Percentiles rank a stretch among this genome's conserved stretches.
These are phyloP conservation scores for Colletotrichum simmondsii DNA, from an alignment of 2,329 filamentous ascomycete species.

Conservation along the genomic window DNA sequence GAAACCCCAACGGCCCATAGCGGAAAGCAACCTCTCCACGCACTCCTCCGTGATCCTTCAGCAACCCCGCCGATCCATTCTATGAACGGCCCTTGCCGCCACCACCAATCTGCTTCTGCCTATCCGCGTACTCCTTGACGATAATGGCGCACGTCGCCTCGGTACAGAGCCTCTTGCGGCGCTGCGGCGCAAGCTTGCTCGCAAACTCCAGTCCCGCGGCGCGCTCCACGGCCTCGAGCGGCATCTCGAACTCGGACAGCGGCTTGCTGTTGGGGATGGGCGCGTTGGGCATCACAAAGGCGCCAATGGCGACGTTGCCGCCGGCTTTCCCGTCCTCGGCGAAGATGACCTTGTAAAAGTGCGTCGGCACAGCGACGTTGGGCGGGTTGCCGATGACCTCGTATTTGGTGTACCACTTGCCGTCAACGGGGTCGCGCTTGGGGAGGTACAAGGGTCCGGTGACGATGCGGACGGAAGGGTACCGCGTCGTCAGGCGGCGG, in stretches of 20 bases:
- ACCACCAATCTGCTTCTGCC: slow-evolving; percentile 67
- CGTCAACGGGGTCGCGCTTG: slow-evolving; percentile 81
- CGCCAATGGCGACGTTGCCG: slow-evolving; percentile 87
- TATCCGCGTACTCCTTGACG: slow-evolving; percentile 80
- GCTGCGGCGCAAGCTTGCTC: slow-evolving; percentile 76
- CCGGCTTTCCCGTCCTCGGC: slow-evolving; percentile 81
- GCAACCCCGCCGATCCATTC: neutral
- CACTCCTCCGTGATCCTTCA: neutral
- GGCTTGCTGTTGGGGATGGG: slow-evolving; percentile 88
- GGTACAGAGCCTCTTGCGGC: slow-evolving; percentile 83
- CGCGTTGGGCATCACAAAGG: slow-evolving; percentile 95
- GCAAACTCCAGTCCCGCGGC: slow-evolving; percentile 94
- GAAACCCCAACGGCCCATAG: neutral
- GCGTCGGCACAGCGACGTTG: slow-evolving; percentile 94
- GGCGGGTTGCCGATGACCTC: slow-evolving; percentile 95
- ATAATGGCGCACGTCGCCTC: slow-evolving; percentile 87
- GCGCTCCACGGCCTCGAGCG: slow-evolving; percentile 90
- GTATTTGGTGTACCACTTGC: slow-evolving; percentile 95
- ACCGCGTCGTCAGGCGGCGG: slow-evolving; percentile 80
- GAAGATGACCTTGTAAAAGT: slow-evolving; percentile 99
- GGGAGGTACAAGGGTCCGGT: slow-evolving; percentile 96
- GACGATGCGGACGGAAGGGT: slow-evolving; percentile 89
- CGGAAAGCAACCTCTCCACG: neutral
- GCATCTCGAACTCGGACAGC: slow-evolving; percentile 92
- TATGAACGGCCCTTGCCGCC: slow-evolving; percentile 37